phyloP scores from a whole-genome alignment of 495 filamentous ascomycete genomes.

The Evansstolkia leycettana region DNA sequence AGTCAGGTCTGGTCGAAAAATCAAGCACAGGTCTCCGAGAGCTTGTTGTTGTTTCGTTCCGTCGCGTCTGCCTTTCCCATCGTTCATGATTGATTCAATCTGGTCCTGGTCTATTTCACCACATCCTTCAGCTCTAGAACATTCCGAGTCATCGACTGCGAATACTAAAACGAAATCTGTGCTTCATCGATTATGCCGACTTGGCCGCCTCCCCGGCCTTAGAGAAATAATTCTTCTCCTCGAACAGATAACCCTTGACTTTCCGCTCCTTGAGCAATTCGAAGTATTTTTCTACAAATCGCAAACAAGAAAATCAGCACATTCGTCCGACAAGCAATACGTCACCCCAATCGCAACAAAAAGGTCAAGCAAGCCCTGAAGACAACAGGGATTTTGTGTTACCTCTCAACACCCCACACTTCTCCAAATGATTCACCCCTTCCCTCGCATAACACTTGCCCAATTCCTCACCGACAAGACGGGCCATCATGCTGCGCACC shows the following conservation, averaged over 20 bases:
- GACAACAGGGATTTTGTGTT: slow-evolving; percentile 8
- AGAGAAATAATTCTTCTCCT: slow-evolving; percentile 78
- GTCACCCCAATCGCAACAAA: background rate
- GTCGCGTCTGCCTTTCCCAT: too few relatives aligned
- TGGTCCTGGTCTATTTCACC: too few relatives aligned
- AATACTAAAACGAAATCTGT: too few relatives aligned
- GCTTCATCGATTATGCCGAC: slow-evolving; percentile 5
- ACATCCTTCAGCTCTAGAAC: too few relatives aligned
- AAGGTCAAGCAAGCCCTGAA: slow-evolving; percentile 1
- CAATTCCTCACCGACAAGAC: slow-evolving; percentile 85
- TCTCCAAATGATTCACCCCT: slow-evolving; percentile 95
- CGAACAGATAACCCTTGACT: slow-evolving; percentile 78
- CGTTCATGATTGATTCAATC: too few relatives aligned
- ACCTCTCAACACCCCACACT: slow-evolving; percentile 89
- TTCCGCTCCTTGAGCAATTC: slow-evolving; percentile 74
- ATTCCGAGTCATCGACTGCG: too few relatives aligned
- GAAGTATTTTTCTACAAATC: slow-evolving; percentile 73
- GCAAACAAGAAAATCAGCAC: background rate
- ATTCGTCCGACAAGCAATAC: background rate
- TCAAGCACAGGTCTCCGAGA: too few relatives aligned
- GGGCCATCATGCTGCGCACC: slow-evolving; percentile 94
- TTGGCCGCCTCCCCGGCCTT: slow-evolving; percentile 4
- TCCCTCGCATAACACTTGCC: slow-evolving; percentile 91
- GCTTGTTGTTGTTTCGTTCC: too few relatives aligned
- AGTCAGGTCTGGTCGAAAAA: too few relatives aligned